Evolutionary conservation across 495 filamentous ascomycete genomes (phyloP).

Genomic region (Cetradonia linearis): DNA sequence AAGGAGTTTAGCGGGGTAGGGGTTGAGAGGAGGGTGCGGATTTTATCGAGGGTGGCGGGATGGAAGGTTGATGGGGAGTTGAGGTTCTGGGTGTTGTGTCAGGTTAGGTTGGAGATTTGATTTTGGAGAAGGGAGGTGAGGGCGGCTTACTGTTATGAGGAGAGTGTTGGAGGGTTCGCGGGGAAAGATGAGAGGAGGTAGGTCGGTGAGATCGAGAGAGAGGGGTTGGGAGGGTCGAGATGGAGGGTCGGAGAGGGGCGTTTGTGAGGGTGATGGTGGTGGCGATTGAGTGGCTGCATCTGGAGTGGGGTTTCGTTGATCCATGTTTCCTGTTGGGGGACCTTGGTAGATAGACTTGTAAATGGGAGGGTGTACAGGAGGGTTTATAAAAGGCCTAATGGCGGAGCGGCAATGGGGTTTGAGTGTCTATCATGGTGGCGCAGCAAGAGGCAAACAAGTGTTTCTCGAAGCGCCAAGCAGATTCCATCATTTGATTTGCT

Average conservation of each 20-base stretch:
- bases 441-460: not conserved
- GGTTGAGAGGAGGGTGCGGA: conserved; percentile 59
- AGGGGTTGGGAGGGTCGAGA: conserved; percentile 37
- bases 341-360: not conserved
- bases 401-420: not conserved
- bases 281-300: conserved; percentile 14
- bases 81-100: too few species aligned
- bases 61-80: conserved; percentile 68
- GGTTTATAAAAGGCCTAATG: not conserved
- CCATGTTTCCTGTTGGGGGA: not conserved
- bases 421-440: not conserved
- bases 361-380: not conserved
- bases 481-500: conserved; percentile 6
- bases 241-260: conserved; percentile 14
- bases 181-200: conserved; percentile 71
- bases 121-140: not conserved
- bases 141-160: conserved; percentile 55
- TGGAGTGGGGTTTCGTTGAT: not conserved
- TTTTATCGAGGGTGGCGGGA: conserved; percentile 59
- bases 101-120: too few species aligned
- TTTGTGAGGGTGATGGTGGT: conserved; percentile 17
- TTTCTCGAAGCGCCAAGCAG: conserved; percentile 8
- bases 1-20: conserved; percentile 71
- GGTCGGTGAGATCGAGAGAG: conserved; percentile 67
- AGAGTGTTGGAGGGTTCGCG: conserved; percentile 86